phyloP scores from a whole-genome alignment of 805 yeast genomes.

The Priceomyces melissophilus region DNA sequence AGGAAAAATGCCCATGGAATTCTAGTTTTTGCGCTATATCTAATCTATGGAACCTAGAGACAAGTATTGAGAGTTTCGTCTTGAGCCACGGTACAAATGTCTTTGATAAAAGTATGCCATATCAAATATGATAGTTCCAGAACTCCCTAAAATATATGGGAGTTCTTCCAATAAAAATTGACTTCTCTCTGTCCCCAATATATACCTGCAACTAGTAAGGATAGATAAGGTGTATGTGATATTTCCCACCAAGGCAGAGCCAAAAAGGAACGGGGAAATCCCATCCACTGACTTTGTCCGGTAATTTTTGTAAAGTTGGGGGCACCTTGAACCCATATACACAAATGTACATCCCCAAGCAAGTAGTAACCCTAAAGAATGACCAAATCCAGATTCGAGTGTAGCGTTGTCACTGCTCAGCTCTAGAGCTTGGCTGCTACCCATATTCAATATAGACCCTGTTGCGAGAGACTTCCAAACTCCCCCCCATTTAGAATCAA shows the following conservation, averaged over 20 bases:
- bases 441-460: slow-evolving; percentile 4
- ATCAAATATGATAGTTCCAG: slow-evolving; percentile 83
- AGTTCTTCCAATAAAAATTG: slow-evolving; percentile 63
- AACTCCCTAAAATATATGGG: slow-evolving; percentile 80
- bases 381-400: neutral
- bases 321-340: slow-evolving; percentile 76
- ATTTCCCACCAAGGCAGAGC: slow-evolving; percentile 77
- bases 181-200: slow-evolving; percentile 26
- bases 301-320: slow-evolving; percentile 78
- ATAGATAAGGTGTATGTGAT: slow-evolving; percentile 74
- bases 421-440: slow-evolving; percentile 2
- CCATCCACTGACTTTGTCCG: slow-evolving; percentile 82
- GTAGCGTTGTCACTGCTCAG: too few relatives aligned
- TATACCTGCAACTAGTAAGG: slow-evolving; percentile 56
- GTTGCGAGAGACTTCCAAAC: too few relatives aligned
- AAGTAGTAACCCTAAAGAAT: slow-evolving; percentile 24
- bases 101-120: slow-evolving; percentile 64
- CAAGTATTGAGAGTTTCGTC: slow-evolving; percentile 18
- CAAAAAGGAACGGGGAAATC: slow-evolving; percentile 73
- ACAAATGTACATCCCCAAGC: slow-evolving; percentile 81
- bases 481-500: too few relatives aligned
- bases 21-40: neutral
- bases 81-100: slow-evolving; percentile 25
- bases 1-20: neutral
- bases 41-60: slow-evolving; percentile 17